Conservation (phyloP, 441 rosid species). For the Bruguiera hainesii region DNA sequence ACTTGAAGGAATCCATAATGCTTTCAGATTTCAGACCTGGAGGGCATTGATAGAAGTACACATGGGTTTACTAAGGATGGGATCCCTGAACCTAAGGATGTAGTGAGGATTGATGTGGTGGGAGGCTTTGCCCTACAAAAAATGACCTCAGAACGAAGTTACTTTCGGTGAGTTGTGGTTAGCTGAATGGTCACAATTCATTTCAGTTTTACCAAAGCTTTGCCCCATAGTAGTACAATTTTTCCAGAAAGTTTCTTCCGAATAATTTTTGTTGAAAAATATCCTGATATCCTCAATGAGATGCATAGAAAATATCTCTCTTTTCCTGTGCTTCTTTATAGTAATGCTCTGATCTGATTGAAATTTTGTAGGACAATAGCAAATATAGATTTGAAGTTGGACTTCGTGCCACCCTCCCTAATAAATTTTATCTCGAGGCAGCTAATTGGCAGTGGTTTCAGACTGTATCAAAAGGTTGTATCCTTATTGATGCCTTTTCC, state of each 20-base stretch:
- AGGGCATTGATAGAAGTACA: conserved; percentile 47
- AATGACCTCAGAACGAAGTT: conserved; percentile 70
- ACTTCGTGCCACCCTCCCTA: conserved; percentile 80
- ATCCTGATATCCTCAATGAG: no score
- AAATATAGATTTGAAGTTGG: conserved; percentile 79
- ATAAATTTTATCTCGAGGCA: conserved; percentile 88
- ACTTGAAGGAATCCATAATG: background rate
- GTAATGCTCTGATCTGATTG: conserved; percentile 14
- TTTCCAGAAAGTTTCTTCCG: no score
- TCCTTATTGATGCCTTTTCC: conserved; percentile 4
- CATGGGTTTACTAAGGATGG: conserved; percentile 54
- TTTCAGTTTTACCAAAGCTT: background rate
- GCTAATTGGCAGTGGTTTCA: conserved; percentile 84
- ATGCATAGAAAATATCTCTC: background rate
- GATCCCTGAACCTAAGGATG: conserved; percentile 61
- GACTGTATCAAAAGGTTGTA: conserved; percentile 77
- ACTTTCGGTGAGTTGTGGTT: conserved; percentile 56
- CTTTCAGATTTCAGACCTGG: conserved; percentile 65
- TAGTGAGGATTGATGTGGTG: conserved; percentile 69
- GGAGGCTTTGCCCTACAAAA: conserved; percentile 94
- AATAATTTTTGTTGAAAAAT: no score
- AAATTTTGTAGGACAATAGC: conserved; percentile 62
- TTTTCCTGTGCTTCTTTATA: conserved; percentile 6
- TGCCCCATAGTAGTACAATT: no score
- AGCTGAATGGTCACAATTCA: background rate